Conservation (phyloP, 306 rosid species). For the Neltuma alba region DNA sequence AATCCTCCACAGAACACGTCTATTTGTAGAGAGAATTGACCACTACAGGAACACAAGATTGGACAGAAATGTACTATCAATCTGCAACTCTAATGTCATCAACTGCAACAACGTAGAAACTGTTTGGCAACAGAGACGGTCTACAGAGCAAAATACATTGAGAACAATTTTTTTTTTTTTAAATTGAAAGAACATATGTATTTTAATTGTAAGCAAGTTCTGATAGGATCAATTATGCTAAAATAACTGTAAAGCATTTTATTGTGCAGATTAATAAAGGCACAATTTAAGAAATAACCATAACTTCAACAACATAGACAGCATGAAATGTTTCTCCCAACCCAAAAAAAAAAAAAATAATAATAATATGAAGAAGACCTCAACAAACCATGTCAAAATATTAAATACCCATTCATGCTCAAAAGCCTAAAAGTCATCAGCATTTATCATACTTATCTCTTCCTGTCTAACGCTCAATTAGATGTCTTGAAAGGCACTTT, state of each 20-base stretch:
- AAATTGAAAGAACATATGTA: background rate
- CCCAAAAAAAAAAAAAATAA: background rate
- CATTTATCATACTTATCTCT: slow-evolving; percentile 2
- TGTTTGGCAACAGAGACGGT: background rate
- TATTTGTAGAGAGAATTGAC: slow-evolving; percentile 22
- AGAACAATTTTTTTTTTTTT: background rate
- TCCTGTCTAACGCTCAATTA: background rate
- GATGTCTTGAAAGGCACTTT: background rate
- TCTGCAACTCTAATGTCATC: slow-evolving; percentile 1
- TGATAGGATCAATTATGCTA: background rate
- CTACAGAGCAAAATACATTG: background rate
- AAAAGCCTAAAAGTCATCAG: background rate
- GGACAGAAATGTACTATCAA: slow-evolving; percentile 10
- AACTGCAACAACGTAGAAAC: background rate
- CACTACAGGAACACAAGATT: slow-evolving; percentile 19
- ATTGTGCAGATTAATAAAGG: background rate
- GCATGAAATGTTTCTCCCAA: background rate
- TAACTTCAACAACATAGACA: background rate
- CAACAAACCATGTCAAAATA: background rate
- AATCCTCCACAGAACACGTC: slow-evolving; percentile 6
- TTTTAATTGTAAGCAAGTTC: slow-evolving; percentile 2
- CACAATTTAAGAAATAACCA: background rate
- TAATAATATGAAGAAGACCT: no score
- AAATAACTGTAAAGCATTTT: background rate
- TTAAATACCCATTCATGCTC: background rate